Evolutionary conservation across 225 moss, liverwort and hornwort species (phyloP).

Genomic region (Ulota crispa): DNA sequence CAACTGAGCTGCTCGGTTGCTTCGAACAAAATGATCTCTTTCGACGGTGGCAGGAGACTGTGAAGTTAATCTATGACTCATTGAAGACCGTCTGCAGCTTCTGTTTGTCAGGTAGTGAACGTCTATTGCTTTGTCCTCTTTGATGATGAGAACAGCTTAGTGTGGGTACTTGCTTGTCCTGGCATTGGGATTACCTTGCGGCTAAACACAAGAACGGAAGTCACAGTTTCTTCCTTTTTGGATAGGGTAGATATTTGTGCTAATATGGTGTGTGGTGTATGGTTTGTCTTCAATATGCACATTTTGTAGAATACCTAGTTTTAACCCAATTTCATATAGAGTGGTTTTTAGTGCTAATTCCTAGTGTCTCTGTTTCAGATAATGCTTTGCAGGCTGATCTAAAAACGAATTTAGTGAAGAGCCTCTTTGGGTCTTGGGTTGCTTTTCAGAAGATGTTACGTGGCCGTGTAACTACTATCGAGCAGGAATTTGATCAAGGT

Average conservation of each 20-base stretch:
- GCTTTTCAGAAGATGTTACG: constrained; percentile 65
- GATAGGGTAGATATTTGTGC: neutral
- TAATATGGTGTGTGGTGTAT: neutral
- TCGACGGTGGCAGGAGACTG: constrained; percentile 86
- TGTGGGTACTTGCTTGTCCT: neutral
- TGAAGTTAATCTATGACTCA: constrained; percentile 58
- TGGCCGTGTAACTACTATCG: constrained; percentile 31
- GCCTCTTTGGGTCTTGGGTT: constrained; percentile 80
- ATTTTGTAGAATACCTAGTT: constrained; percentile 20
- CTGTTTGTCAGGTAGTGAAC: constrained; percentile 51
- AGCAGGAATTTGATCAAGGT: constrained; percentile 49
- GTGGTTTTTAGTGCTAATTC: constrained; percentile 12
- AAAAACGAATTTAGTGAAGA: constrained; percentile 66
- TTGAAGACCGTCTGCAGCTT: constrained; percentile 66
- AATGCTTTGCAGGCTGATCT: constrained; percentile 45
- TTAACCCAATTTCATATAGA: neutral
- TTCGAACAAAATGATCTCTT: constrained; percentile 96
- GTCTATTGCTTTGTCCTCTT: neutral
- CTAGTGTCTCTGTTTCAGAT: constrained; percentile 24
- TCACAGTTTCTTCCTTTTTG: neutral
- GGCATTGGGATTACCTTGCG: neutral
- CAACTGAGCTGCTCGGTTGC: constrained; percentile 97
- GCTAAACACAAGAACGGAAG: neutral
- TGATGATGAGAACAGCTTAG: constrained; percentile 6
- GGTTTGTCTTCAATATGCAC: neutral